Percentiles rank a stretch among this genome's conserved stretches.
Conservation (phyloP, 306 rosid species). For the Ceratonia siliqua region DNA sequence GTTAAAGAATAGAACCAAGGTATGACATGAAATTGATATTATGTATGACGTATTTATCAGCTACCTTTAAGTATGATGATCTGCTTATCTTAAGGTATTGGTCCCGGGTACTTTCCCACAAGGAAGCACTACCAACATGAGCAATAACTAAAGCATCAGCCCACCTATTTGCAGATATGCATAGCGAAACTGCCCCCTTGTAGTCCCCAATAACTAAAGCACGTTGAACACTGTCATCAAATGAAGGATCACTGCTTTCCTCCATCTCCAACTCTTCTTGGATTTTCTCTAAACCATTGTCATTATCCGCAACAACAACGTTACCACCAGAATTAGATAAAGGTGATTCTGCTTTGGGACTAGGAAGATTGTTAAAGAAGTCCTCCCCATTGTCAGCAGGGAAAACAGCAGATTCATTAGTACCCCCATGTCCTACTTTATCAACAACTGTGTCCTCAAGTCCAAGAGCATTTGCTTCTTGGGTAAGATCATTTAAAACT, state of each 20-base stretch:
- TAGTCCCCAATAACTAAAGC: conserved; percentile 96
- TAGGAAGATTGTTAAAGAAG: conserved; percentile 95
- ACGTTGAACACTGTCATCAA: conserved; percentile 88
- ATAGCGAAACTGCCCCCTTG: conserved; percentile 88
- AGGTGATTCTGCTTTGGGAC: conserved; percentile 95
- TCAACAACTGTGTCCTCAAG: conserved; percentile 61
- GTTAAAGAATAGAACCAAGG: not conserved
- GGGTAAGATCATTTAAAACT: conserved; percentile 62
- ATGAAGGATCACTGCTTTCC: conserved; percentile 68
- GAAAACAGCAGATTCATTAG: conserved; percentile 49
- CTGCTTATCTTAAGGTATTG: conserved; percentile 78
- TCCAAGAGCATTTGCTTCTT: conserved; percentile 63
- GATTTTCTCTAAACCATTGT: conserved; percentile 52
- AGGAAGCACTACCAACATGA: conserved; percentile 78
- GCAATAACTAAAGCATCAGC: conserved; percentile 97
- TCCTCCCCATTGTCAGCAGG: conserved; percentile 89
- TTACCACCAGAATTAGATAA: conserved; percentile 60
- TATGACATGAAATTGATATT: conserved; percentile 17
- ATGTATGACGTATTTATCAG: conserved; percentile 24
- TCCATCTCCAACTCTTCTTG: conserved; percentile 66
- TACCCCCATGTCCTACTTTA: conserved; percentile 47
- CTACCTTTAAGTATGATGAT: conserved; percentile 89
- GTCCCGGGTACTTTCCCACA: conserved; percentile 96
- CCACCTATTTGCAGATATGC: conserved; percentile 86
- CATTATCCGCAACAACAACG: conserved; percentile 45